Percentiles rank a stretch among this genome's conserved stretches.
Conservation (phyloP, 208 protist species). For the Tritrichomonas musculus region DNA sequence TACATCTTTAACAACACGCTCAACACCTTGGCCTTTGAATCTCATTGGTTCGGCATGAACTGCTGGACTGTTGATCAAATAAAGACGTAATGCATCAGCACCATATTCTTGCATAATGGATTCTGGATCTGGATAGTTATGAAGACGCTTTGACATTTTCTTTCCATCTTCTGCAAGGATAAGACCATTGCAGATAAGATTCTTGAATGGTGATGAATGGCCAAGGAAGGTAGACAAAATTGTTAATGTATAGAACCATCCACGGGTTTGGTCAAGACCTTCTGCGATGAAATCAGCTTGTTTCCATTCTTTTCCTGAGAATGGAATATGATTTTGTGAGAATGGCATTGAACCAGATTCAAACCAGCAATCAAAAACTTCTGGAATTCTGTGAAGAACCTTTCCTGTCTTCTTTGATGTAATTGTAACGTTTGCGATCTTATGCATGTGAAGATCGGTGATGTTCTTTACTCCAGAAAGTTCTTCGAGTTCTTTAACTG, state of each 20-base stretch:
- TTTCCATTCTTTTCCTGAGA: conserved; percentile 89
- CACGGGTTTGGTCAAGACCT: conserved; percentile 68
- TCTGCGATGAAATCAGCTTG: conserved; percentile 97
- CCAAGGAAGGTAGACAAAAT: conserved; percentile 95
- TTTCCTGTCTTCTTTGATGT: conserved; percentile 75
- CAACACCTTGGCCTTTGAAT: conserved; percentile 67
- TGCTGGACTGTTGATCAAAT: conserved; percentile 98
- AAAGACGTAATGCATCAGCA: conserved; percentile 67
- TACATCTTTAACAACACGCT: conserved; percentile 87
- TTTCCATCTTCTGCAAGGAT: conserved; percentile 87
- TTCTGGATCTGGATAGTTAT: conserved; percentile 97
- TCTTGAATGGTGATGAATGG: conserved; percentile 91
- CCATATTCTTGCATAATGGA: conserved; percentile 85
- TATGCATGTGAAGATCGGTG: conserved; percentile 86
- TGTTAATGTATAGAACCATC: conserved; percentile 99
- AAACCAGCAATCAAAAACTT: conserved; percentile 99
- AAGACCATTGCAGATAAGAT: conserved; percentile 98
- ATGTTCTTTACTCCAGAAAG: conserved; percentile 53
- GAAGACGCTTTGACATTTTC: conserved; percentile 99
- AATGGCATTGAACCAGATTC: conserved; percentile 98
- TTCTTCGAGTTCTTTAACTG: conserved; percentile 86
- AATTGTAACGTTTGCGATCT: conserved; percentile 94
- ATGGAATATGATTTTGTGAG: conserved; percentile 95
- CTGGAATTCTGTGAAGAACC: conserved; percentile 34
- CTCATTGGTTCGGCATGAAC: conserved; percentile 87